These are phyloP conservation scores for Pleurotus tuoliensis DNA, from an alignment of 768 basidiomycete genomes.

Conservation along the genomic window DNA sequence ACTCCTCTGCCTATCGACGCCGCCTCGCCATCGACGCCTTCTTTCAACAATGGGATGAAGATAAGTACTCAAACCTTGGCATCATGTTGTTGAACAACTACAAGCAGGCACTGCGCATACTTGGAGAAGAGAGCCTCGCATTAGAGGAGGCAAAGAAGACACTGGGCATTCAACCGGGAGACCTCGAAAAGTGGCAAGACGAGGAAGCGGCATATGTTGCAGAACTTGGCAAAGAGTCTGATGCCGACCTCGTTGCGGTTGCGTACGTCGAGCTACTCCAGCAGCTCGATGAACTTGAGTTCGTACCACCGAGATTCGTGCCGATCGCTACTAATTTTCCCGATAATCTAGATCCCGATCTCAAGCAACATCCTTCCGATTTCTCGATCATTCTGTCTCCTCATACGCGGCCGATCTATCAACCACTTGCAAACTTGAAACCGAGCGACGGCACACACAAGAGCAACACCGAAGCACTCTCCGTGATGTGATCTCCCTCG, in stretches of 20 bases:
- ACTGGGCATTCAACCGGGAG: constrained; percentile 12
- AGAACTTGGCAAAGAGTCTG: constrained; percentile 9
- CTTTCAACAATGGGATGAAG: too few species aligned
- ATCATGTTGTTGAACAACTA: too few species aligned
- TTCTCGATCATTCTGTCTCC: constrained; percentile 10
- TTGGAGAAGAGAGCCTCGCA: too few species aligned
- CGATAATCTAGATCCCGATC: constrained; percentile 8
- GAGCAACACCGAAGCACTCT: constrained; percentile 14
- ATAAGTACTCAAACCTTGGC: too few species aligned
- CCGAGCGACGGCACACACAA: constrained; percentile 13
- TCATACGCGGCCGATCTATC: constrained; percentile 14
- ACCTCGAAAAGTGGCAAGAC: constrained; percentile 5
- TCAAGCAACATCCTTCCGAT: constrained; percentile 11
- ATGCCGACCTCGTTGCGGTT: constrained; percentile 6
- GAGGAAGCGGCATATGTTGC: constrained; percentile 2
- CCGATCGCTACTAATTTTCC: neutral
- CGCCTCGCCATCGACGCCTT: too few species aligned
- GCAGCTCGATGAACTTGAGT: constrained; percentile 12
- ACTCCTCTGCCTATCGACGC: too few species aligned
- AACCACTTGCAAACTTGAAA: constrained; percentile 21
- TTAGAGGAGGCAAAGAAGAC: too few species aligned
- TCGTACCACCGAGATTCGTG: neutral
- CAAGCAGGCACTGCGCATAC: too few species aligned
- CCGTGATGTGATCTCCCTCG: constrained; percentile 17
- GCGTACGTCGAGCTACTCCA: constrained; percentile 8